Evolutionary conservation across 73 alveolate genomes (phyloP).

Genomic region (Symbiodinium natans): DNA sequence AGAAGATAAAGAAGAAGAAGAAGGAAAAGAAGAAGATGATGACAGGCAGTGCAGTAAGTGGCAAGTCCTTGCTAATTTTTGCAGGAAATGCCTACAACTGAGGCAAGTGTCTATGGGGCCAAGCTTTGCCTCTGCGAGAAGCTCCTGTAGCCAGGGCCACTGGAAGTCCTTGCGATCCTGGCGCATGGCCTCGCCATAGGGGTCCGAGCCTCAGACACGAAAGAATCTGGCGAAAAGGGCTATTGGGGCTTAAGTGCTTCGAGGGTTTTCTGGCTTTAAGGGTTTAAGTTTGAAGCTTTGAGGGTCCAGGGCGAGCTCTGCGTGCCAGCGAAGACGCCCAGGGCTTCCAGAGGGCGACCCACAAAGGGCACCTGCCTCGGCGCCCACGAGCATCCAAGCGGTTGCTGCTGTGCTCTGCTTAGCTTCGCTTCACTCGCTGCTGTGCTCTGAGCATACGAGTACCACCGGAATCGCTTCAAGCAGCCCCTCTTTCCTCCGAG

Average conservation of each 20-base stretch:
- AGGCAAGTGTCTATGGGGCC: constrained; percentile 19
- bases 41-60: too few relatives aligned
- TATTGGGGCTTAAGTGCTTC: too few relatives aligned
- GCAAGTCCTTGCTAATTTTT: too few relatives aligned
- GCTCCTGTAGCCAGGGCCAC: neutral
- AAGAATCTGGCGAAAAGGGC: too few relatives aligned
- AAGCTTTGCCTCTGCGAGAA: neutral
- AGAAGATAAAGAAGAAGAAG: too few relatives aligned
- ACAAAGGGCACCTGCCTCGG: constrained; percentile 43
- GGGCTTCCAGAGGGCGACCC: constrained; percentile 22
- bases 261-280: too few relatives aligned
- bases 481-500: neutral
- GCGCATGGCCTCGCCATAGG: constrained; percentile 4
- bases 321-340: neutral
- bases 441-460: neutral
- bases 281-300: too few relatives aligned
- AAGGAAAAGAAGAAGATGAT: too few relatives aligned
- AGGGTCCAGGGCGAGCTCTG: neutral
- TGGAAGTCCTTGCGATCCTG: neutral
- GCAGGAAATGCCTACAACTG: neutral
- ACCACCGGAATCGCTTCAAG: too few relatives aligned
- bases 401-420: neutral
- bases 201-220: neutral
- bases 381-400: too few relatives aligned
- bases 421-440: neutral